Evolutionary conservation across 306 rosid genomes (phyloP), one percentile per base, ranked within the genome.

Genomic region (Mimosa bimucronata): DNA sequence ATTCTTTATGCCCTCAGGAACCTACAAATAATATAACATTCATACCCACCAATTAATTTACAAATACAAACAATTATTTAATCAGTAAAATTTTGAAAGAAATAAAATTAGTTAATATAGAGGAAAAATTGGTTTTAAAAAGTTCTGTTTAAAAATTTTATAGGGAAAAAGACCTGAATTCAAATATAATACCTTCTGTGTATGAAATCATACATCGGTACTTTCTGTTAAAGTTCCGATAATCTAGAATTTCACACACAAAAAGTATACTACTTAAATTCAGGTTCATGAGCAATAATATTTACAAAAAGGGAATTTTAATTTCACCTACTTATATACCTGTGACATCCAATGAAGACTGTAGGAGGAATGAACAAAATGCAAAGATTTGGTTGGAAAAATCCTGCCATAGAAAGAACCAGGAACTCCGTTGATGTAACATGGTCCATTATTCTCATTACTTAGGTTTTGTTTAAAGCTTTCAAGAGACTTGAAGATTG

Each of bases 401-500:
- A 55, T 8, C 28, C 62, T 8, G 29, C 62, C 61, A 55, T 55
- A 55, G 29, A 55, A 55, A 9, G 61, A 53, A 53, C 61, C 61
- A 53, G 61, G 61, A 53, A 53, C 61, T 7, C 62, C 62, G 2
- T 3, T 21, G 29, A 55, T 55, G 6, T 21, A 21, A 21, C 62
- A 55, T 21, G 62, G 62, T 9, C 28, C 29, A 55, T 7, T 55
- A 6, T 18, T 18, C 8, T 45, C 61, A 16, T 18, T 21, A 5
- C 70, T 61, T 28, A 84, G 42, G 6, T 60, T 28, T 16, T 66
- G 14, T 7, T 29, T 52, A 71, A 82, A 81, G 71, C 74, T 82
- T 38, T 75, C 84, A n/a, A 87, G 67, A 2, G 85, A 84, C 57
- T 3, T 71, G 82, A 87, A 87, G 41, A 81, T 67, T 8, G 69